Evolutionary conservation across 139 green algal species (phyloP), one percentile per base, ranked within the genome.

Genomic region (Marvania coccoides): DNA sequence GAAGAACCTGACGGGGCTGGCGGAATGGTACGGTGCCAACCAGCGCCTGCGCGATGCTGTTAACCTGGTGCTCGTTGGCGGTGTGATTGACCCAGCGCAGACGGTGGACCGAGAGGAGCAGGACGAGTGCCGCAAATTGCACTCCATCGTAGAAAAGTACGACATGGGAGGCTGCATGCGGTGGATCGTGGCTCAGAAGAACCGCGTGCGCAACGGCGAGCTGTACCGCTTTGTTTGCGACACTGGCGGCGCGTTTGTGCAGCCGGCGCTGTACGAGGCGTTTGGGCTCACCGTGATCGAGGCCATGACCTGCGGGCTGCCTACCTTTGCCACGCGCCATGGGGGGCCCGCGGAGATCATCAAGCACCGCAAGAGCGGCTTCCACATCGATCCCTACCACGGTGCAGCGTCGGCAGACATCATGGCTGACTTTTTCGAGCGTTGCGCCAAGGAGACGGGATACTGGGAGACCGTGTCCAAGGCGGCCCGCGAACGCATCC

Each of bases 1-100:
- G n/a, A 95, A 95, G 73, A 95, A 95, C 76, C 66, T 95, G 58
- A 87, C 82, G 14, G 83, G 85, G 9, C 77, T 94, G 40, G 85
- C 76, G 19, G 71, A 84, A 47, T 85, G 72, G 83, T 95, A 81
- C 60, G 88, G 47, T 36, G 40, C 30, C 38, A 83, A 56, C 68
- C 14, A 69, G 10, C 70, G 76, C 19, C 78, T 95, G 72, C 75
- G 68, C n/a, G 48, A 65, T 23, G 61, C 87, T 45, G 70, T 69
- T 54, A 94, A 94, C 81, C 80, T 95, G 40, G 78, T 93, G 19
- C 78, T 95, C 19, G 84, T 95, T 33, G 88, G 73, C 29, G 87
- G 87, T 8, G 74, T 89, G 4, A 69, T 90, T 6, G 72, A 91
- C 68, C 74, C 81, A 14, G 58, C 68, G 13, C 38, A 78, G 46